Evolutionary conservation across 2,329 filamentous ascomycete species (phyloP), one percentile per base, ranked within the genome.

Genomic region (Trichoderma koningii): DNA sequence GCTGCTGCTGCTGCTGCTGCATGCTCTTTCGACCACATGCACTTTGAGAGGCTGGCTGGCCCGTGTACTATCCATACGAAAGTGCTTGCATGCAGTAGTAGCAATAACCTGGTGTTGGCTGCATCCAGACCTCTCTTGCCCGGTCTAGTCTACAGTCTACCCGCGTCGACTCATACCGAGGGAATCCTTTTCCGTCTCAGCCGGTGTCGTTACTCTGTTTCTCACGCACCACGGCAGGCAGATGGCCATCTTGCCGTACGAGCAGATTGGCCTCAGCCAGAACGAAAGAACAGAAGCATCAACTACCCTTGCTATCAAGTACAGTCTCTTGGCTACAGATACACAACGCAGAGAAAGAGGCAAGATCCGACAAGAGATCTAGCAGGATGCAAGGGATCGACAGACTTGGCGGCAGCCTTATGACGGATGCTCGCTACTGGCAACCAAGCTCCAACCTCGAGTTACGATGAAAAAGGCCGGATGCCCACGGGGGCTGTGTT

Each of bases 101-200:
- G 51, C 10, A 9, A 34, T 34, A 34, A 1, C 30, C 30, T 34
- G 30, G 30, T 34, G 10, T 26, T 52, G 26, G 17, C 19, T 17
- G 26, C 50, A 23, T 34, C 30, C 28, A 52, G 10, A 34, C 50
- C 50, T n/a, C n/a, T 52, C 17, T 52, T 14, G 50, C n/a, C n/a
- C 28, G 21, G 38, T 23, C 52, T 30, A 55, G 53, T 10, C 53
- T 41, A n/a, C 21, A 55, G 53, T 10, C 53, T 41, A n/a, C 21
- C 21, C 21, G 0, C 14, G 42, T 23, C 53, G 53, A 41, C 12
- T 38, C n/a, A 47, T 26, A 34, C 34, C 52, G 34, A 38, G 19
- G 28, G 28, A 30, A 52, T 47, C 34, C 56, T 50, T 50, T 28
- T 47, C 56, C 56, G 56, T 50, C 44, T 47, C 45, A 60, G 45